Evolutionary conservation across 225 moss, liverwort and hornwort genomes (phyloP), one percentile per base, ranked within the genome.

Genomic region (Bryum argenteum): DNA sequence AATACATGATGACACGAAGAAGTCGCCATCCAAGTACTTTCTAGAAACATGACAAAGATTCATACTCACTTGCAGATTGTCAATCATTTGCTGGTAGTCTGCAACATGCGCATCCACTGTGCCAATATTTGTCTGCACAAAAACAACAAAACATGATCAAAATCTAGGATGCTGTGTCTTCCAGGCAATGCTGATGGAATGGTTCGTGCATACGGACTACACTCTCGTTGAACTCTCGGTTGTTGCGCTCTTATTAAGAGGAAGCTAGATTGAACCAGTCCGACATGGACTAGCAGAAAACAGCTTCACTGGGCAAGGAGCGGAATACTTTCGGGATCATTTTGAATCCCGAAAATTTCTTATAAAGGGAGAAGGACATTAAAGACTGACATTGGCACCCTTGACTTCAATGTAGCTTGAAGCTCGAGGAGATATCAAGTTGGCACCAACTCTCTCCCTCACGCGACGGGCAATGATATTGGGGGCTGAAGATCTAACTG

Each of bases 41-140:
- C 33, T 6, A 5, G 28, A 28, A 2, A 28, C 28, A 28, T 2
- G 28, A 28, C 28, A 28, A 28, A 2, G 28, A 28, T 28, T 28
- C 3, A 2, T 33, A 19, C 79, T 69, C 87, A 91, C 91, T 87
- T 91, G 91, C 42, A 93, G 82, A 75, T 86, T 93, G 66, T 93
- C 92, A 41, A 93, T 93, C 92, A 93, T 90, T 64, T 86, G 82
- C 77, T 93, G 92, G 74, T 93, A 93, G 78, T 93, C 92, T 65
- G 90, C 90, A 71, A 93, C 92, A 75, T 93, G 92, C 63, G 92
- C 92, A 75, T 93, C 92, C 81, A 93, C 90, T 19, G 90, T 93
- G 61, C 92, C 92, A 13, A 88, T 72, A 76, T 90, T 90, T 58
- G 84, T 87, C 92, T 91, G 91, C 84, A 84, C 70, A 68, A 48